Base-by-base conservation (phyloP, 345 rosid species). In the Barbarea vulgaris region DNA sequence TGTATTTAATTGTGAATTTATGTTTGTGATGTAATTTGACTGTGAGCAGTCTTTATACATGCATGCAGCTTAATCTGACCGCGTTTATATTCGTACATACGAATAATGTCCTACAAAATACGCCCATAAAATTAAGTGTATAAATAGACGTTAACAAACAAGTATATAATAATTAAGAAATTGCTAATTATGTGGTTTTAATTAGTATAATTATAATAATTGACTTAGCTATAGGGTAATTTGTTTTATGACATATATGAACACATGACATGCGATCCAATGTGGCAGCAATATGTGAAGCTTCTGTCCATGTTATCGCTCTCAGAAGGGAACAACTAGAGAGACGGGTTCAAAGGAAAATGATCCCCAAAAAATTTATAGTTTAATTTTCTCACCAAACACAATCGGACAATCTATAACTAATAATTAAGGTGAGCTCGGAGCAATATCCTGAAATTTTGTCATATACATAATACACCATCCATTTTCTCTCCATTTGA, bases 11-110 rank as follows among this genome's bases (percentile, higher is more conserved):
- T 67, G 22, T 76, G 57, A 14, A 54, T 55, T 41, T 44, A 18
- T 70, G 25, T 58, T 21, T 67, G 53, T 58, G 9, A 25, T 58
- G 24, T 33, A 15, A n/a, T 74, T 50, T 53, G 46, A 21, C 9
- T 63, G 57, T 54, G 31, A 76, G 6, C 54, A 41, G 33, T 52
- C 6, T 46, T 10, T 24, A 31, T 76, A 69, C 59, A 24, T 55
- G 75, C 75, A 61, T 61, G 74, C 50, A 51, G 47, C 41, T 51
- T 46, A 46, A n/a, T 46, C 21, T 59, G 54, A 67, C 15, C 67
- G 50, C 51, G 42, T 58, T 70, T 30, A 71, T 58, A 34, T 21
- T 55, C 70, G 22, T 6, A 15, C 22, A 19, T 19, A 19, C 46
- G 17, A 33, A 57, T 7, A 19, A 28, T 46, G 5, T 74, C 9